Evolutionary conservation across 106 monocot species (phyloP).

Genomic region (Amphibolis antarctica): DNA sequence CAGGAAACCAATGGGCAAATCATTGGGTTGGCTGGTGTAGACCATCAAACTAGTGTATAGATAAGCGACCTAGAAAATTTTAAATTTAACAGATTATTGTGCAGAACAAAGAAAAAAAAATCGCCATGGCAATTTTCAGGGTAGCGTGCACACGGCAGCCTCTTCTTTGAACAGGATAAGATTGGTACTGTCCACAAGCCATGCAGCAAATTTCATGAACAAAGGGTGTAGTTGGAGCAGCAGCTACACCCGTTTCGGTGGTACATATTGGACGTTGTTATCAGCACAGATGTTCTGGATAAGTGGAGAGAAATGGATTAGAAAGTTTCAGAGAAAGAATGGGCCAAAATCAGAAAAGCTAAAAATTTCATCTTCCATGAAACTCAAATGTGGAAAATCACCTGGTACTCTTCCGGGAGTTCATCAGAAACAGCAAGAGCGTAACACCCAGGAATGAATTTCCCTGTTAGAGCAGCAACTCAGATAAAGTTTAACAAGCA

Average conservation of each 20-base stretch:
- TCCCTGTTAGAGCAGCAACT: background rate
- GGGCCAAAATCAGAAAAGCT: no score
- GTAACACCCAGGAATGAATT: conserved; percentile 20
- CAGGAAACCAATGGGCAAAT: no score
- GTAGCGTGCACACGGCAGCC: no score
- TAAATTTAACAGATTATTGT: no score
- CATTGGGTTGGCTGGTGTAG: no score
- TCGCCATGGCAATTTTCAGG: no score
- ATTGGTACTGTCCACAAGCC: background rate
- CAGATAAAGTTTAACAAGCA: background rate
- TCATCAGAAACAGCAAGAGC: conserved; percentile 18
- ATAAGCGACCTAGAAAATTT: no score
- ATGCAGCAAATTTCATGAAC: background rate
- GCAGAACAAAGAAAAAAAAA: no score
- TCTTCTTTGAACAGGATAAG: no score
- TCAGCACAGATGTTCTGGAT: conserved; percentile 19
- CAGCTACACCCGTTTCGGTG: conserved; percentile 9
- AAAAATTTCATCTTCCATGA: background rate
- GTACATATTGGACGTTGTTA: conserved; percentile 17
- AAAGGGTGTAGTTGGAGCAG: background rate
- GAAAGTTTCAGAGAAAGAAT: no score
- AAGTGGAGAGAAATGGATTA: background rate
- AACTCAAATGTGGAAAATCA: background rate
- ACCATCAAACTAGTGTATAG: no score
- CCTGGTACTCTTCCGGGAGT: conserved; percentile 19